phyloP scores from a whole-genome alignment of 2,329 filamentous ascomycete species.

The Plenodomus tracheiphilus region DNA sequence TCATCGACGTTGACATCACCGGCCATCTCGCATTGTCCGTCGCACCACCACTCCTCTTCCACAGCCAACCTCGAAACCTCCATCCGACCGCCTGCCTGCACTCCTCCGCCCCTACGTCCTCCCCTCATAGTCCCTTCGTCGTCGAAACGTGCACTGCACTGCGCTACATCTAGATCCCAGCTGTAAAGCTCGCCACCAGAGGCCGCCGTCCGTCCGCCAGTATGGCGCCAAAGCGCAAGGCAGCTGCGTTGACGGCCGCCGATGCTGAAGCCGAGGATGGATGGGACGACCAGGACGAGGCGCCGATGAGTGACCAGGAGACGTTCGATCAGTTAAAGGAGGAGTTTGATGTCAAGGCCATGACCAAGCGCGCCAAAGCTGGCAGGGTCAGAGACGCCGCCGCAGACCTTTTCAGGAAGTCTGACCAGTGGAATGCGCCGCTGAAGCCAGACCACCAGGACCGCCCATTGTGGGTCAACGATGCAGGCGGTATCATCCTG shows the following conservation, averaged over 20 bases:
- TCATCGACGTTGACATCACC: not conserved
- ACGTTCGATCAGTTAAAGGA: conserved; percentile 53
- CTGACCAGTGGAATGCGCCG: conserved; percentile 79
- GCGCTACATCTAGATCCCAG: not conserved
- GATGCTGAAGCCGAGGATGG: conserved; percentile 54
- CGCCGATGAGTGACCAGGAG: conserved; percentile 51
- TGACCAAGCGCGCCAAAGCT: conserved; percentile 34
- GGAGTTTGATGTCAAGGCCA: conserved; percentile 40
- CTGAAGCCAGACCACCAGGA: conserved; percentile 89
- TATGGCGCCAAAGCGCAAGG: conserved; percentile 53
- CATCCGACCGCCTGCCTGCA: not conserved
- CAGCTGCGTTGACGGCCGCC: conserved; percentile 39
- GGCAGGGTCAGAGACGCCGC: conserved; percentile 52
- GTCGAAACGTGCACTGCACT: no score
- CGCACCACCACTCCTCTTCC: not conserved
- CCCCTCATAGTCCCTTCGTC: not conserved
- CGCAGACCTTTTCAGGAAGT: conserved; percentile 60
- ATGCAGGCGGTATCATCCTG: conserved; percentile 81
- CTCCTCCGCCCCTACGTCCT: not conserved
- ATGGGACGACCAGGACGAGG: conserved; percentile 56
- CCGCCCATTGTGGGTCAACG: conserved; percentile 92
- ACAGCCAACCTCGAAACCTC: not conserved
- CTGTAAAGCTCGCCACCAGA: not conserved
- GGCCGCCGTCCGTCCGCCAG: conserved; percentile 5
- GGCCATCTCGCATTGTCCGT: not conserved